Conservation (phyloP, 169 alveolate genomes). For the Eimeria tenella region DNA sequence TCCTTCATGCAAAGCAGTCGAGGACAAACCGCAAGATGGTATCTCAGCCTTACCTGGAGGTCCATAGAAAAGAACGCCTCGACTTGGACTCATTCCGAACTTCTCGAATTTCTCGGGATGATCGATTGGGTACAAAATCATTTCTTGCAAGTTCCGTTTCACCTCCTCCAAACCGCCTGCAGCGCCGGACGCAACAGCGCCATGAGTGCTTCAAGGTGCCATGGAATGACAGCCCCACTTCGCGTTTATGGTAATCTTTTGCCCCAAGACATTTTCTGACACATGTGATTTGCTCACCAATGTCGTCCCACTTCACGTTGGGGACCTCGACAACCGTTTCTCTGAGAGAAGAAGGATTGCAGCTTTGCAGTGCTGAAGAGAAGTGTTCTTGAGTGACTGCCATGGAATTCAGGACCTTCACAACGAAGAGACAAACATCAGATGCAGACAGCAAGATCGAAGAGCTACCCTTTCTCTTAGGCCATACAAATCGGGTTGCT, state of each 20-base stretch:
- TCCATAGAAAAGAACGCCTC: conserved; percentile 99
- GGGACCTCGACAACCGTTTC: conserved; percentile 99
- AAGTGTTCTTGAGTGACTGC: conserved; percentile 99
- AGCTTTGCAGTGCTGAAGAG: conserved; percentile 96
- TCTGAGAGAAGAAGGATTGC: conserved; percentile 98
- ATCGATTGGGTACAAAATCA: conserved; percentile 97
- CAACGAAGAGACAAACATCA: not conserved
- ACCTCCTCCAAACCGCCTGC: conserved; percentile 81
- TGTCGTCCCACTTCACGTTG: conserved; percentile 99
- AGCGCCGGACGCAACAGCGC: not conserved
- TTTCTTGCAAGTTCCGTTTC: conserved; percentile 95
- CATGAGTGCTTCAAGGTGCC: conserved; percentile 18
- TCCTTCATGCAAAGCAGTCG: not conserved
- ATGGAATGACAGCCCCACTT: no score
- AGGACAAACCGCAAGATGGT: not conserved
- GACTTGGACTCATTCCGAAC: conserved; percentile 98
- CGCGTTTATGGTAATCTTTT: not conserved
- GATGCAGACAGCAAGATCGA: not conserved
- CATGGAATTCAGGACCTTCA: conserved; percentile 95
- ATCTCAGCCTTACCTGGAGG: conserved; percentile 97
- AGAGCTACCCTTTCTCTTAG: not conserved
- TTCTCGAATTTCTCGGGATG: conserved; percentile 96
- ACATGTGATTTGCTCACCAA: conserved; percentile 94
- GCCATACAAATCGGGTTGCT: no score
- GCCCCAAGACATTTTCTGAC: not conserved